Evolutionary conservation across 1,139 yeast genomes (phyloP).

Genomic region (Diutina sp.): DNA sequence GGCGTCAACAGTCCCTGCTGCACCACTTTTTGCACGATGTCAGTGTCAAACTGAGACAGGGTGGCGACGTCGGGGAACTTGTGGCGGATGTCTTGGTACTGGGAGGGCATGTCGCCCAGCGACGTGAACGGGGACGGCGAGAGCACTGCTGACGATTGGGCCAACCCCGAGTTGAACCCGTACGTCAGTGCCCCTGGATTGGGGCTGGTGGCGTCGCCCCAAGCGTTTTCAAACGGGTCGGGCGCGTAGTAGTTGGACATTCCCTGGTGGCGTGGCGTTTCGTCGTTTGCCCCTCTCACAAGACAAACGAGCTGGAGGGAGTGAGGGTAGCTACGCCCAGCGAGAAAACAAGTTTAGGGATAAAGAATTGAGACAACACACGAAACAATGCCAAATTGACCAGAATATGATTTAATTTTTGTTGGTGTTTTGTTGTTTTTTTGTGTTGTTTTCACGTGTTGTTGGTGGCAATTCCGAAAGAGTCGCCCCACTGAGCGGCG

Average conservation of each 20-base stretch:
- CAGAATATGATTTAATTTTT: no score
- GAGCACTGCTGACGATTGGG: neutral
- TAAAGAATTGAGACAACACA: no score
- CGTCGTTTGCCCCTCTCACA: neutral
- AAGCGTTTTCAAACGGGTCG: slow-evolving; percentile 33
- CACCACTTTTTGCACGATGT: slow-evolving; percentile 17
- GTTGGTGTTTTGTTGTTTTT: no score
- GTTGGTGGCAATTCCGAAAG: no score
- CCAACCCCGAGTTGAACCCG: neutral
- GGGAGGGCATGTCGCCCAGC: slow-evolving; percentile 5
- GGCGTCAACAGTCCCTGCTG: slow-evolving; percentile 15
- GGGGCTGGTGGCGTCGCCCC: slow-evolving; percentile 14
- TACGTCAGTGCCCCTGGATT: neutral
- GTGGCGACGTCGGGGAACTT: slow-evolving; percentile 10
- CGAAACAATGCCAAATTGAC: no score
- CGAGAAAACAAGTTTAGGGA: neutral
- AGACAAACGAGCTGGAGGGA: neutral
- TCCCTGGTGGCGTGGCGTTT: neutral
- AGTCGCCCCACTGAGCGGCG: no score
- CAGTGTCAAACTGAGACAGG: slow-evolving; percentile 19
- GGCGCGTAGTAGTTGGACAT: slow-evolving; percentile 1
- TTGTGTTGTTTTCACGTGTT: no score
- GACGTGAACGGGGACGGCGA: neutral
- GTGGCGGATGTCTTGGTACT: slow-evolving; percentile 5
- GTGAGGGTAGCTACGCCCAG: neutral